These are phyloP conservation scores for Wickerhamomyces subpelliculosus DNA, from an alignment of 805 yeast species.

Conservation along the genomic window DNA sequence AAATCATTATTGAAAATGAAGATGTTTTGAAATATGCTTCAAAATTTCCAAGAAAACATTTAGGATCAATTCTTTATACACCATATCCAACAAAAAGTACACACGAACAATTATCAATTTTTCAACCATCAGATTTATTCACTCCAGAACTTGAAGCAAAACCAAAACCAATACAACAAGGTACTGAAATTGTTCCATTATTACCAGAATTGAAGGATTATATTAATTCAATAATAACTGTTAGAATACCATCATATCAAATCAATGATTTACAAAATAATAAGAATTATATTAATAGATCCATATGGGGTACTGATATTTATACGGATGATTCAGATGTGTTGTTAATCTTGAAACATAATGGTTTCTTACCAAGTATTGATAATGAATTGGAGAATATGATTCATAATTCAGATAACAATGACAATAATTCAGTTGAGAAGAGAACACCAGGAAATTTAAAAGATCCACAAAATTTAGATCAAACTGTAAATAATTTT, in stretches of 20 bases:
- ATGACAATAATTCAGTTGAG: conserved; percentile 8
- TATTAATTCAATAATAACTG: conserved; percentile 32
- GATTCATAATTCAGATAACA: too few relatives aligned
- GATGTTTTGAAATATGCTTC: conserved; percentile 34
- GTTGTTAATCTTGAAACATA: conserved; percentile 64
- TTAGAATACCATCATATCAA: conserved; percentile 21
- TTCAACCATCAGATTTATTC: conserved; percentile 1
- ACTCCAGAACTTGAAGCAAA: conserved; percentile 2
- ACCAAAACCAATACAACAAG: neutral
- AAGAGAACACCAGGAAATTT: conserved; percentile 36
- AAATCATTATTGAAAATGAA: conserved; percentile 27
- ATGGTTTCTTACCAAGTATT: conserved; percentile 50
- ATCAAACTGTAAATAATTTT: conserved; percentile 21
- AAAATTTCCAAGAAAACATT: conserved; percentile 35
- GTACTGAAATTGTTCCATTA: conserved; percentile 15
- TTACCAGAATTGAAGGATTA: conserved; percentile 29
- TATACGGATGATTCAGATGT: conserved; percentile 94
- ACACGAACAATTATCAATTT: conserved; percentile 12
- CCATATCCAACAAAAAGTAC: conserved; percentile 45
- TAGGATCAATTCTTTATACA: conserved; percentile 54
- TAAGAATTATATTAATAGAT: conserved; percentile 19
- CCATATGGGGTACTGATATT: conserved; percentile 86
- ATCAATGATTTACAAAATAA: conserved; percentile 20
- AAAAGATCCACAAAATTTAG: conserved; percentile 23
- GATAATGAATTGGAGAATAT: conserved; percentile 16